Evolutionary conservation across 495 filamentous ascomycete species (phyloP).

Genomic region (Elasticomyces elasticus): DNA sequence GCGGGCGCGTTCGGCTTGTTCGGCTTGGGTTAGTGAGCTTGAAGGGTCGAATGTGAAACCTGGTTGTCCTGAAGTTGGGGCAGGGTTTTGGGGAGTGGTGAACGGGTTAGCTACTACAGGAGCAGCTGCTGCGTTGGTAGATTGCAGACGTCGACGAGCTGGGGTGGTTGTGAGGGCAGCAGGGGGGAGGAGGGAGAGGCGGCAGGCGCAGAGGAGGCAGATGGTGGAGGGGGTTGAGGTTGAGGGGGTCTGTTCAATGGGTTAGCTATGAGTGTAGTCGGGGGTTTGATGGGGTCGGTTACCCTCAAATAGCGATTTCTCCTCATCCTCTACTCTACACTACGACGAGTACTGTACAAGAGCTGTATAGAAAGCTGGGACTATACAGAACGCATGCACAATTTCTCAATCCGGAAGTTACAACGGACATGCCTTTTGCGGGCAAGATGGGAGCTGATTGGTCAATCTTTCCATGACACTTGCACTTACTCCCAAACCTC

Average conservation of each 20-base stretch:
- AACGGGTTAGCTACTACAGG: background rate
- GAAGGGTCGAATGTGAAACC: background rate
- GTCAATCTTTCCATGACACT: background rate
- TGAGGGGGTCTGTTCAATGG: conserved; percentile 18
- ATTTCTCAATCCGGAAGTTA: background rate
- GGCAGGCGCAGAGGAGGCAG: conserved; percentile 30
- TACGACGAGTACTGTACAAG: background rate
- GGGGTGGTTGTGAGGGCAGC: background rate
- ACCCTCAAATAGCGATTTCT: conserved; percentile 11
- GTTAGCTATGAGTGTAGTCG: background rate
- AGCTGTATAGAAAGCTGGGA: background rate
- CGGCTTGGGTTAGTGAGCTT: background rate
- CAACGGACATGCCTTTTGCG: background rate
- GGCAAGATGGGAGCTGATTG: background rate
- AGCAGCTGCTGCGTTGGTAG: conserved; percentile 6
- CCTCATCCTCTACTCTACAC: conserved; percentile 9
- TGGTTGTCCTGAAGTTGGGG: background rate
- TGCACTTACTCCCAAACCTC: background rate
- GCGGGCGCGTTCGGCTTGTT: conserved; percentile 1
- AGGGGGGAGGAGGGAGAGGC: conserved; percentile 6
- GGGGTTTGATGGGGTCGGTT: background rate
- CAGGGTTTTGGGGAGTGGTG: background rate
- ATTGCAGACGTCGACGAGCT: conserved; percentile 22
- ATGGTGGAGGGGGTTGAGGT: conserved; percentile 24
- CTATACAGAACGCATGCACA: background rate